Evolutionary conservation across 2,329 filamentous ascomycete genomes (phyloP), one percentile per base, ranked within the genome.

Genomic region (Penicillium paneum): DNA sequence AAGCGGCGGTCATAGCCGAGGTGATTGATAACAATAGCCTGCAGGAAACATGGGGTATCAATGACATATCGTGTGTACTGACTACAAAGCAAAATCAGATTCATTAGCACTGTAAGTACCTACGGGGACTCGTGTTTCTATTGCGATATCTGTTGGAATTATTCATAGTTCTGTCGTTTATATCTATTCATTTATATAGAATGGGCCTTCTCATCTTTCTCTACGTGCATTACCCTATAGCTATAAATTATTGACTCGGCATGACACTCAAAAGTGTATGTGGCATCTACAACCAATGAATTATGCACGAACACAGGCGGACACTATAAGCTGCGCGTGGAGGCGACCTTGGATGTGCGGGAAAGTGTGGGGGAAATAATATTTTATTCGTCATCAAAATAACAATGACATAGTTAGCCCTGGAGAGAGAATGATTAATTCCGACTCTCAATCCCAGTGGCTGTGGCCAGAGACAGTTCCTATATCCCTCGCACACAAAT

Each of bases 331-430:
- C 15, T 35, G 13, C 26, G 43, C 35, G 24, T 13, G 26, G n/a
- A 49, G 26, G 17, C 41, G 19, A 31, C n/a, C 11, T 19, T 40
- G 38, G 13, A 24, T 39, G 45, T 39, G 35, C 35, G 26, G 45
- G 17, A 13, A 7, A n/a, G 6, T 40, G 35, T 49, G 46, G 35
- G 35, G 46, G 28, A 39, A 24, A 10, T 3, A 6, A 10, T 8
- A 49, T 49, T 49, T 36, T 8, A 49, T 49, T 49, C 36, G 46
- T 49, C 36, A 49, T 49, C 46, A 34, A 36, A 28, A 29, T 15
- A 19, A 8, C 36, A 8, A 39, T 19, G 15, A 10, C 15, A 32
- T 32, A 32, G 21, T 21, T 24, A 24, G 21, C 5, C 21, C 21
- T 8, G 8, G 26, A 8, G 8, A 45, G 29, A 7, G 13, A 19